Evolutionary conservation across 495 filamentous ascomycete genomes (phyloP).

Genomic region (Talaromyces ruber): DNA sequence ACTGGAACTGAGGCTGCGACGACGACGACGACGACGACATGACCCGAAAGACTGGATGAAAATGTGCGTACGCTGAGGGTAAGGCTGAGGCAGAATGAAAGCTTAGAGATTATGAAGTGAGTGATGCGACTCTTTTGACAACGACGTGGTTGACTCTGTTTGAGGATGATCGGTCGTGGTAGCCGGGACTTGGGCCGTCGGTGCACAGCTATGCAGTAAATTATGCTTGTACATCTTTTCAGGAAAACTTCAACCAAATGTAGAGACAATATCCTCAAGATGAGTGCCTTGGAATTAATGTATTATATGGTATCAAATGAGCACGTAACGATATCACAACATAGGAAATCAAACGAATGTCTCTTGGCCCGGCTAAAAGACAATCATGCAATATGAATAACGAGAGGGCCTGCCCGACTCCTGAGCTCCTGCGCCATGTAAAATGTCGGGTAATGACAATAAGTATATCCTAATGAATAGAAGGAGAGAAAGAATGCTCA

Average conservation of each 20-base stretch:
- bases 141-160: no score
- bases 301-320: slow-evolving; percentile 2
- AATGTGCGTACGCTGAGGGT: background rate
- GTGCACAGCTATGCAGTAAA: no score
- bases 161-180: background rate
- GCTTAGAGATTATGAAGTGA: background rate
- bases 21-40: background rate
- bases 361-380: slow-evolving; percentile 7
- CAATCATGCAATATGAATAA: slow-evolving; percentile 5
- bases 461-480: slow-evolving; percentile 3
- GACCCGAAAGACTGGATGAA: background rate
- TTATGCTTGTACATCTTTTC: no score
- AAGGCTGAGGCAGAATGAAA: background rate
- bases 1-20: no score
- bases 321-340: slow-evolving; percentile 1
- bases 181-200: no score
- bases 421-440: slow-evolving; percentile 7
- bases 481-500: background rate
- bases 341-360: slow-evolving; percentile 8
- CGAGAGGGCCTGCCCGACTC: slow-evolving; percentile 6
- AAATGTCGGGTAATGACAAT: background rate
- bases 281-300: no score
- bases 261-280: no score
- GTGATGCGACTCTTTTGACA: no score
- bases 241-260: no score